Evolutionary conservation across 2,329 filamentous ascomycete species (phyloP), one percentile per base, ranked within the genome.

Genomic region (Grosmannia serpens): DNA sequence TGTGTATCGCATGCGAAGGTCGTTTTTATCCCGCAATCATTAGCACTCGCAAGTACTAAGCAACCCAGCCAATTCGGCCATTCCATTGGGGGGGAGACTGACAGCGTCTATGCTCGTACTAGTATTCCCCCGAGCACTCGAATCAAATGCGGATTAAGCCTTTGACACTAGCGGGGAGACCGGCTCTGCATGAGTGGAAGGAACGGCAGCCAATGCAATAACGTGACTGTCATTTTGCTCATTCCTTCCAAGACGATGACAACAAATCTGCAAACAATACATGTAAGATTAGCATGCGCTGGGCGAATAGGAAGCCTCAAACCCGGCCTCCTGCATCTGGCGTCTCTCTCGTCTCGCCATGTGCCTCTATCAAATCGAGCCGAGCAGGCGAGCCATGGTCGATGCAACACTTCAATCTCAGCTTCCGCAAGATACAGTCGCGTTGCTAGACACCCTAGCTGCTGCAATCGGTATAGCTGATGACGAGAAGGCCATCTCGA

Each of bases 131-230:
- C 10, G 44, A 47, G 44, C 17, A 10, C n/a, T 15, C 9, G 15
- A 41, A 27, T 27, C 27, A 55, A 46, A 55, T 55, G 53, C 4
- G 26, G 47, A 55, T 46, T 55, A 55, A 55, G 53, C 35, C 35
- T 46, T 46, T 52, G 2, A 24, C 35, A 47, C 53, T 55, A 55
- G 53, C 53, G 53, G 53, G 53, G 31, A 17, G 35, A n/a, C 53
- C 53, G 53, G 53, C 35, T 55, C 15, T 55, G 53, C 53, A 55
- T 29, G 53, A 54, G 24, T 51, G 35, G 53, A 46, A 55, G 53
- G 53, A 55, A 47, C 53, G 26, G 38, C 38, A 24, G 52, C 38
- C 38, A 33, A 26, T 26, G 22, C 13, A n/a, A 41, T 55, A 55
- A 55, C 52, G 33, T 54, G 52, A 50, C 26, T 15, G 26, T 20